A percentile compares a stretch with the other conserved stretches of the same genome.
These are phyloP conservation scores for Blastobotrys ciferrii DNA, from an alignment of 1,139 yeast genomes.

Conservation along the genomic window DNA sequence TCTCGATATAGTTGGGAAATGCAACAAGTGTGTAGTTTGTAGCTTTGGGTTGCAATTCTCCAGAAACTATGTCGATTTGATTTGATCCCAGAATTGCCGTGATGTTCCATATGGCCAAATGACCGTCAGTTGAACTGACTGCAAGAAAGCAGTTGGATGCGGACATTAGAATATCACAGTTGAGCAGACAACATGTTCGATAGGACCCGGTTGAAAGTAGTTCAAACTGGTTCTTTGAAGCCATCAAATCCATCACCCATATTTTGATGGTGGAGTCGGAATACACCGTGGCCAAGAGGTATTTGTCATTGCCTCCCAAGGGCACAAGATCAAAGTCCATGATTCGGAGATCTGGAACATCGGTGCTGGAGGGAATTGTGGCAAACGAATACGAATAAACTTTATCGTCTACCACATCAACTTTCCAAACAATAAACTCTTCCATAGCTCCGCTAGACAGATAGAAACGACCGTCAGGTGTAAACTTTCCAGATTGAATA, in stretches of 20 bases:
- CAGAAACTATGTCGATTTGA: background rate
- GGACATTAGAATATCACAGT: slow-evolving; percentile 48
- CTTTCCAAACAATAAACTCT: slow-evolving; percentile 78
- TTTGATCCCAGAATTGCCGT: slow-evolving; percentile 29
- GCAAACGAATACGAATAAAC: slow-evolving; percentile 30
- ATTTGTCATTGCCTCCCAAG: slow-evolving; percentile 35
- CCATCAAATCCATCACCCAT: slow-evolving; percentile 56
- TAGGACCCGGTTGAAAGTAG: slow-evolving; percentile 52
- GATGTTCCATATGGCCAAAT: slow-evolving; percentile 60
- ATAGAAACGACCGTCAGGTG: slow-evolving; percentile 49
- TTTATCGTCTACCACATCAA: slow-evolving; percentile 31
- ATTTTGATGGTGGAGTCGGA: slow-evolving; percentile 77
- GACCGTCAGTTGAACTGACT: slow-evolving; percentile 82
- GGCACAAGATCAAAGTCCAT: slow-evolving; percentile 62
- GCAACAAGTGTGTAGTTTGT: slow-evolving; percentile 8
- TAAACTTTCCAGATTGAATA: slow-evolving; percentile 68
- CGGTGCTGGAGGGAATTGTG: slow-evolving; percentile 39
- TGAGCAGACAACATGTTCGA: slow-evolving; percentile 72
- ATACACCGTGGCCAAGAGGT: slow-evolving; percentile 66
- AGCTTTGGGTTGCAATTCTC: background rate
- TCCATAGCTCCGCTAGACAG: slow-evolving; percentile 84
- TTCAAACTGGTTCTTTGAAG: slow-evolving; percentile 40
- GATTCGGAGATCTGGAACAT: slow-evolving; percentile 77
- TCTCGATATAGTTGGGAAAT: slow-evolving; percentile 27
- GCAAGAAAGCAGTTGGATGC: slow-evolving; percentile 41